These are phyloP conservation scores for Blastobotrys raffinosifermentans DNA, from an alignment of 1,139 yeast species.

Conservation along the genomic window DNA sequence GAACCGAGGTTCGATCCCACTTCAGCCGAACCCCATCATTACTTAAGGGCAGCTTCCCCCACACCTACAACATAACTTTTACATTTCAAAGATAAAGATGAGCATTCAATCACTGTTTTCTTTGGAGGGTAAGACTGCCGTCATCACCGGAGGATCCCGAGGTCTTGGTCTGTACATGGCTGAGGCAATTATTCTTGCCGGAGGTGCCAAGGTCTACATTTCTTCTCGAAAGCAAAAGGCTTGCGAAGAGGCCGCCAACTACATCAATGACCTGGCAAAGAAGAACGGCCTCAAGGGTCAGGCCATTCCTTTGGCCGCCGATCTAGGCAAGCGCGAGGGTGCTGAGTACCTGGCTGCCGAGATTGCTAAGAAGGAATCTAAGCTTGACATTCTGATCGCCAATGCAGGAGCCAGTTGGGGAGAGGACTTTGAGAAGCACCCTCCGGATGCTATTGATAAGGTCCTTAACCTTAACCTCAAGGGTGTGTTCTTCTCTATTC, in stretches of 20 bases:
- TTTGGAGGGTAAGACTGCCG: conserved; percentile 52
- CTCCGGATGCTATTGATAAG: conserved; percentile 57
- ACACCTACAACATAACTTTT: neutral
- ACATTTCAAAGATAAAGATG: no score
- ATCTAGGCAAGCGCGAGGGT: conserved; percentile 50
- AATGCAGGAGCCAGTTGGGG: conserved; percentile 87
- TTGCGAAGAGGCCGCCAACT: conserved; percentile 52
- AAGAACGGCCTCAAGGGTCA: conserved; percentile 40
- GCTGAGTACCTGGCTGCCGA: conserved; percentile 43
- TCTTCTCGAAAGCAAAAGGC: conserved; percentile 63
- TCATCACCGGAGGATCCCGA: conserved; percentile 75
- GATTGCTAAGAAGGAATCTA: conserved; percentile 36
- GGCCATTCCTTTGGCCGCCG: conserved; percentile 55
- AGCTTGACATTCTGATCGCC: conserved; percentile 61
- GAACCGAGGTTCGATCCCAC: conserved; percentile 1
- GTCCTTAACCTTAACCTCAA: conserved; percentile 60
- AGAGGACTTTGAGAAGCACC: conserved; percentile 55
- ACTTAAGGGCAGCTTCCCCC: neutral
- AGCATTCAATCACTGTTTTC: conserved; percentile 10
- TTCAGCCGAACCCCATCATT: neutral
- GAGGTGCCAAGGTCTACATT: conserved; percentile 58
- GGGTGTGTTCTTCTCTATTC: conserved; percentile 67
- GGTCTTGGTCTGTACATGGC: conserved; percentile 71
- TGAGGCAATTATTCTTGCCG: conserved; percentile 56
- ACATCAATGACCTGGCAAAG: conserved; percentile 43